These are phyloP conservation scores for Tilletia setariae DNA, from an alignment of 1,284 basidiomycete species.

Conservation along the genomic window DNA sequence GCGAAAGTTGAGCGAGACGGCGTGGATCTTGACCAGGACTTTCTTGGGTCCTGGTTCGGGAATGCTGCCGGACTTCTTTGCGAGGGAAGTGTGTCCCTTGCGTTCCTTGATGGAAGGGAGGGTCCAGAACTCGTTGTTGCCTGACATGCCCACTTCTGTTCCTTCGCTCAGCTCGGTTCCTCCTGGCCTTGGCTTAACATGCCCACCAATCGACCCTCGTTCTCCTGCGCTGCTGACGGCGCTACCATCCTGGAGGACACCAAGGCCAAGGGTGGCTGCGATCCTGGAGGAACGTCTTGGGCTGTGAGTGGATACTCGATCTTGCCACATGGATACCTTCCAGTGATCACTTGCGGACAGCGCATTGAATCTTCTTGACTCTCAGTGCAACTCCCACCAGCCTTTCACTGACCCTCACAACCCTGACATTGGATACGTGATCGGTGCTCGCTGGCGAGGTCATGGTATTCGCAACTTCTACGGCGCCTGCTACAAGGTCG, in stretches of 20 bases:
- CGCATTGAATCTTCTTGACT: not conserved
- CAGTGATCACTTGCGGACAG: not conserved
- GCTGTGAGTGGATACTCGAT: constrained; percentile 8
- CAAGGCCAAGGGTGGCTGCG: not conserved
- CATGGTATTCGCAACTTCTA: not conserved
- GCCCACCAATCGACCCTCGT: not conserved
- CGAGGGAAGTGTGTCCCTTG: constrained; percentile 26
- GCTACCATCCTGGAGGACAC: not conserved
- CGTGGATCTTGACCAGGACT: constrained; percentile 52
- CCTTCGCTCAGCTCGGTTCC: no score
- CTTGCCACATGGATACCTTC: no score
- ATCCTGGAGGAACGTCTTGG: not conserved
- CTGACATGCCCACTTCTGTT: no score
- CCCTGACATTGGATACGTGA: not conserved
- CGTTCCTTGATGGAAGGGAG: constrained; percentile 20
- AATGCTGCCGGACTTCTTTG: constrained; percentile 29
- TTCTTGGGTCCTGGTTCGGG: constrained; percentile 37
- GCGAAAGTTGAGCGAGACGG: constrained; percentile 55
- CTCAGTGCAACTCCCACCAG: constrained; percentile 8
- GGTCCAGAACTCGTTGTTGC: not conserved
- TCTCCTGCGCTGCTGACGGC: not conserved
- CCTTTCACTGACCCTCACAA: not conserved
- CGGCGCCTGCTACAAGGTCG: constrained; percentile 5
- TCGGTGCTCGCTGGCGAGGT: not conserved
- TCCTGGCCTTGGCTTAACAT: no score